Base-by-base conservation (phyloP, 495 filamentous ascomycete genomes). In the Tuber magnatum region DNA sequence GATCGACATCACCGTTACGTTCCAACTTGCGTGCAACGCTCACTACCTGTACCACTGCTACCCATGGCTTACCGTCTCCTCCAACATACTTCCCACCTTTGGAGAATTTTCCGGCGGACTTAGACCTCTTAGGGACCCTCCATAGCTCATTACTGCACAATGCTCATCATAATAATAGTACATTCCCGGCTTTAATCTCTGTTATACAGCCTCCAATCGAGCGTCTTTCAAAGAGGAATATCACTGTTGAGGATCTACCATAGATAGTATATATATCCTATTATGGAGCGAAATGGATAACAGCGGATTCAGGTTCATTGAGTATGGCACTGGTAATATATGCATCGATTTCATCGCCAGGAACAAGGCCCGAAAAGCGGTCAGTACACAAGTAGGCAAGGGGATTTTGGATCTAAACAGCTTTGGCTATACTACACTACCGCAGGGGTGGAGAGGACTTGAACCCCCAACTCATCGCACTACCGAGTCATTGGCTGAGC, bases 191-290 rank as follows among this genome's bases (percentile, higher is more conserved):
- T n/a, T 76, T 68, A 56, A 80, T 81, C 68, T 65, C 73, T 5
- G 74, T 71, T 16, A 75, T 81, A 9, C 80, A 81, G 38, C 56
- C 73, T 61, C 80, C 80, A 14, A 71, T 81, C 12, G 80, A 81
- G 42, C 74, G 75, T 20, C 48, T 81, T 32, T 77, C 75, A 38
- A 44, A 72, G 7, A 75, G 76, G n/a, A 74, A 77, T 10, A 76
- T 80, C 68, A 73, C 56, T 10, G 16, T 81, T 18, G 75, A 75
- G 69, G 80, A 81, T 18, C 71, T 81, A 20, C 80, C 73, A 7
- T 69, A 56, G 43, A 81, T 81, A 73, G 80, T 81, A 22, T 80
- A 77, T 43, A 68, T 81, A 32, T 81, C 80, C 8, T 78, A 81
- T 51, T 80, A 78, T 69, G 73, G 74, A 32, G 71, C 73, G 41